phyloP scores from a whole-genome alignment of 768 basidiomycete species.

The Atractiella rhizophila region DNA sequence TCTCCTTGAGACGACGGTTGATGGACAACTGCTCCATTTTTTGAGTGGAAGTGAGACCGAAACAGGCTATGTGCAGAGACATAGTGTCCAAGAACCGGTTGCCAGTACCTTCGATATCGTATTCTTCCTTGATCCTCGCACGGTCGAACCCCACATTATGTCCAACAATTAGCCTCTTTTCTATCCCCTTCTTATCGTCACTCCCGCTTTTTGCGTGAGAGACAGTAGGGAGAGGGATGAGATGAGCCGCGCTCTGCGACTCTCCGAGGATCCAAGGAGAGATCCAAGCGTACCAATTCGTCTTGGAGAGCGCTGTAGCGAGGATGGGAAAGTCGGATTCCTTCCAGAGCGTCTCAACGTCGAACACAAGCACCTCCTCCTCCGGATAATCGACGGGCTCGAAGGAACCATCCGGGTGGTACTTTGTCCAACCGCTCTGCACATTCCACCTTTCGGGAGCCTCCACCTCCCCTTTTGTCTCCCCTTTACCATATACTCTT shows the following conservation, averaged over 20 bases:
- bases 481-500: no score
- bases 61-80: slow-evolving; percentile 75
- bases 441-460: slow-evolving; percentile 31
- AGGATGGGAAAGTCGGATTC: slow-evolving; percentile 52
- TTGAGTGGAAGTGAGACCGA: slow-evolving; percentile 82
- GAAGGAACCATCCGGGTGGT: slow-evolving; percentile 49
- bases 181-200: not conserved
- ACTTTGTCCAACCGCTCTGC: slow-evolving; percentile 69
- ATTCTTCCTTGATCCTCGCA: slow-evolving; percentile 57
- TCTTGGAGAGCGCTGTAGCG: slow-evolving; percentile 58
- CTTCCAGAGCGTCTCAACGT: slow-evolving; percentile 74
- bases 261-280: slow-evolving; percentile 67
- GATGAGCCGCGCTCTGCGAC: slow-evolving; percentile 32
- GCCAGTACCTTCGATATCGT: slow-evolving; percentile 36
- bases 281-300: slow-evolving; percentile 87
- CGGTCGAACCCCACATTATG: slow-evolving; percentile 93
- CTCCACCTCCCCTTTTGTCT: no score
- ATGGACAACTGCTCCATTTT: slow-evolving; percentile 36
- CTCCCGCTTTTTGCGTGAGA: not conserved
- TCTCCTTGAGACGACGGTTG: slow-evolving; percentile 20
- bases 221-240: slow-evolving; percentile 35
- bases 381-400: slow-evolving; percentile 42
- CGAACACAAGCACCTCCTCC: slow-evolving; percentile 51
- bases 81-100: slow-evolving; percentile 83
- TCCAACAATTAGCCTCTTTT: slow-evolving; percentile 48